Conservation (phyloP, 192 early-diverging fungal genomes). For the Podila verticillata region DNA sequence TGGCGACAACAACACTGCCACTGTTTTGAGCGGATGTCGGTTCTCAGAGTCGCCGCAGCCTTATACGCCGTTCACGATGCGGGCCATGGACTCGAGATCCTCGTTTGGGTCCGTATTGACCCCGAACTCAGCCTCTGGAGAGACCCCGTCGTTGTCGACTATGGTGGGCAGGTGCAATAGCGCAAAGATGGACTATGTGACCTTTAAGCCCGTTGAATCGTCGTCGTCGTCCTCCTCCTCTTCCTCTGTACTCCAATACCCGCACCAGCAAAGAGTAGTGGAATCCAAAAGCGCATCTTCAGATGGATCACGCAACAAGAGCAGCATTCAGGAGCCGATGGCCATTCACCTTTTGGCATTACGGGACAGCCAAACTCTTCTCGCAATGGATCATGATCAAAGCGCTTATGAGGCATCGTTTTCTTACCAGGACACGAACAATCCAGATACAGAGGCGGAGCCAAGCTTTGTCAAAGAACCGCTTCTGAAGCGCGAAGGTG, state of each 20-base stretch:
- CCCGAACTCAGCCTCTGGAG: background rate
- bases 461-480: conserved; percentile 10
- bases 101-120: background rate
- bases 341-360: background rate
- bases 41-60: conserved; percentile 25
- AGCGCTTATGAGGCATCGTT: background rate
- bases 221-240: background rate
- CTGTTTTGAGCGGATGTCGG: background rate
- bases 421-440: background rate
- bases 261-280: no score
- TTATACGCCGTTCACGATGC: conserved; percentile 7
- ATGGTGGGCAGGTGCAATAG: background rate
- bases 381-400: background rate
- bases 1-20: background rate
- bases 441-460: background rate
- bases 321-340: background rate
- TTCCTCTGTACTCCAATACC: no score
- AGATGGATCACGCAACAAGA: background rate
- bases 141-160: background rate
- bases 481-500: conserved; percentile 3
- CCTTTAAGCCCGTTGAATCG: conserved; percentile 10
- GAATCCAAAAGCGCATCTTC: background rate
- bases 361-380: conserved; percentile 1
- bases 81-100: background rate
- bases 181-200: conserved; percentile 21